Evolutionary conservation across 345 rosid species (phyloP).

Genomic region (Gossypium australe): DNA sequence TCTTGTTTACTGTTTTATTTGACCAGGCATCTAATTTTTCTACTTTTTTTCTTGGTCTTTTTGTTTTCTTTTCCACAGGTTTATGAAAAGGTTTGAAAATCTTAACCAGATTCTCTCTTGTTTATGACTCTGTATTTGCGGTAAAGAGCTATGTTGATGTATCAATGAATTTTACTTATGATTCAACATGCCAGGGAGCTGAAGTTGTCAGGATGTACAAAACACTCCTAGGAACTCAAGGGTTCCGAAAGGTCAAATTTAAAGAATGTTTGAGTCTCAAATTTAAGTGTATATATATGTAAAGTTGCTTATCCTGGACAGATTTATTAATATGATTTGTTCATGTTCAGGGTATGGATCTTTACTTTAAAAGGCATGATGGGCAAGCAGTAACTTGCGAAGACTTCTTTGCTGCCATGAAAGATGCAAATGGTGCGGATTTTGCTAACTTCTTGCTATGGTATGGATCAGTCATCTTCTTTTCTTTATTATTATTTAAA

Average conservation of each 20-base stretch:
- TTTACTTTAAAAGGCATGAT: conserved; percentile 88
- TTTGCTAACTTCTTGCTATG: conserved; percentile 90
- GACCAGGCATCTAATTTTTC: conserved; percentile 20
- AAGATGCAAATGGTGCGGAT: conserved; percentile 92
- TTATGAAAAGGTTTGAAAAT: conserved; percentile 78
- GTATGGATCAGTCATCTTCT: conserved; percentile 31
- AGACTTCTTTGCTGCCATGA: conserved; percentile 94
- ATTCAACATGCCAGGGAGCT: conserved; percentile 69
- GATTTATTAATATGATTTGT: conserved; percentile 12
- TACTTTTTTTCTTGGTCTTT: conserved; percentile 21
- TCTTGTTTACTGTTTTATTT: conserved; percentile 3
- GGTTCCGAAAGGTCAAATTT: conserved; percentile 76
- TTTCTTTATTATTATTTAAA: neutral
- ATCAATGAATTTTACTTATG: conserved; percentile 5
- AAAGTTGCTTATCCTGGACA: conserved; percentile 2
- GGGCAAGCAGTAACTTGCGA: conserved; percentile 99
- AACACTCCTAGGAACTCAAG: conserved; percentile 82
- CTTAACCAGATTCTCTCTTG: neutral
- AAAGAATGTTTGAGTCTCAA: neutral
- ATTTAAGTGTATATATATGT: neutral
- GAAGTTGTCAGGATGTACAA: conserved; percentile 99
- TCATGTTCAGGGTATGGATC: conserved; percentile 83
- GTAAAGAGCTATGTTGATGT: conserved; percentile 11
- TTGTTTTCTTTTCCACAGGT: conserved; percentile 48
- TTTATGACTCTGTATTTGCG: neutral